Conservation (phyloP, 1,284 basidiomycete genomes). For the Boletus mariae region DNA sequence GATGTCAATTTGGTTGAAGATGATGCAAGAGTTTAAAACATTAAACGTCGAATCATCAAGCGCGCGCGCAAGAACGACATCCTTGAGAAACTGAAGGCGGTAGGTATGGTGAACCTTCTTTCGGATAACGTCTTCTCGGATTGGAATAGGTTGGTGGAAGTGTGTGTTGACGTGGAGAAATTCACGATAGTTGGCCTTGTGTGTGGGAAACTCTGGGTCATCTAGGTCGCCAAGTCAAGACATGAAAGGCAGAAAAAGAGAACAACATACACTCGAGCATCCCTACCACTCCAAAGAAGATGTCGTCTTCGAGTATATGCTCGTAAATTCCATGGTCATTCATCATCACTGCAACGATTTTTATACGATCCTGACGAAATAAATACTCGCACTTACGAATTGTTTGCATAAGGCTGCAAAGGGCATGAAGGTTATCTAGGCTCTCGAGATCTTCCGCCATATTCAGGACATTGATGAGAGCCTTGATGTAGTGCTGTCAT, state of each 20-base stretch:
- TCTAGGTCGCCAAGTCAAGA: conserved; percentile 47
- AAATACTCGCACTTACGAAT: conserved; percentile 64
- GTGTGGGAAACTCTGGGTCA: conserved; percentile 91
- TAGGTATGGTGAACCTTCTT: conserved; percentile 96
- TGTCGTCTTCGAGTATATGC: conserved; percentile 89
- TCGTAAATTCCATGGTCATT: conserved; percentile 97
- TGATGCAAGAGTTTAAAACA: conserved; percentile 94
- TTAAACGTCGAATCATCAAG: conserved; percentile 97
- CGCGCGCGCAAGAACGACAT: conserved; percentile 92
- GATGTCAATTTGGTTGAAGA: conserved; percentile 99
- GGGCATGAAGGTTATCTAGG: conserved; percentile 81
- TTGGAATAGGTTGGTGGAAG: conserved; percentile 84
- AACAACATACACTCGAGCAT: conserved; percentile 89
- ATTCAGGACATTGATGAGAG: conserved; percentile 78
- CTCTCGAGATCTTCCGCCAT: conserved; percentile 92
- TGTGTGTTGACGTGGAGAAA: conserved; percentile 80
- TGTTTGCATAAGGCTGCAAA: conserved; percentile 93
- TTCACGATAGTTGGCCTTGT: conserved; percentile 96
- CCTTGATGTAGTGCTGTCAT: conserved; percentile 81
- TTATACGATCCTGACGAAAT: conserved; percentile 9
- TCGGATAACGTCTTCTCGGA: conserved; percentile 70
- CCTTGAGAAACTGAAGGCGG: conserved; percentile 94
- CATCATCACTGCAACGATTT: conserved; percentile 70
- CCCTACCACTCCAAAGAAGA: conserved; percentile 90
- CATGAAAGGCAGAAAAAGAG: conserved; percentile 11